Evolutionary conservation across 352 stramenopile species (phyloP).

Genomic region (Pythium myriotylum): DNA sequence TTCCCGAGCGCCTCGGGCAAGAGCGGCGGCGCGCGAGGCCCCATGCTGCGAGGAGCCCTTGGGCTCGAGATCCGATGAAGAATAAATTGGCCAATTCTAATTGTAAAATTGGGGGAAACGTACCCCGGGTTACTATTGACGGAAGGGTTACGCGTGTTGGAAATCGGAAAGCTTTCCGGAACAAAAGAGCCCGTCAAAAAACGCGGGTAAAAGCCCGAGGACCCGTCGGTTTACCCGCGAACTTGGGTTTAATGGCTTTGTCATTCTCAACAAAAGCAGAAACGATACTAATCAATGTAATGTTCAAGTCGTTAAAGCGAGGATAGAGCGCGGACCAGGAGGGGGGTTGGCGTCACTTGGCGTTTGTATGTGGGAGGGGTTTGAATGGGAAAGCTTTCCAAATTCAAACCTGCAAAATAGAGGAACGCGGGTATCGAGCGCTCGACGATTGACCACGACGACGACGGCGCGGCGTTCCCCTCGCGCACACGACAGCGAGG

Average conservation of each 20-base stretch:
- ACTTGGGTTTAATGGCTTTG: constrained; percentile 31
- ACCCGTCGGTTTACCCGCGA: constrained; percentile 42
- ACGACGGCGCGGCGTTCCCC: neutral
- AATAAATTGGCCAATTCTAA: too few species aligned
- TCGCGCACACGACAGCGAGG: neutral
- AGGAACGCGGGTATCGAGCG: constrained; percentile 42
- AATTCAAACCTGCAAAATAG: constrained; percentile 47
- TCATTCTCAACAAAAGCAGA: too few species aligned
- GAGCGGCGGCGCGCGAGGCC: constrained; percentile 35
- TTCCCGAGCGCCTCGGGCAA: constrained; percentile 89
- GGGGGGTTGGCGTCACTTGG: constrained; percentile 30
- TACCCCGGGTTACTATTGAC: too few species aligned
- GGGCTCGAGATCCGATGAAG: constrained; percentile 65
- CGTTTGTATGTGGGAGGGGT: constrained; percentile 28
- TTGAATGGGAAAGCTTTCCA: constrained; percentile 38
- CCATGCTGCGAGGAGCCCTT: constrained; percentile 66
- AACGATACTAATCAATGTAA: too few species aligned
- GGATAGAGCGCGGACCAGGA: constrained; percentile 2
- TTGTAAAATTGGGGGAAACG: neutral
- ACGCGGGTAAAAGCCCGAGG: constrained; percentile 49
- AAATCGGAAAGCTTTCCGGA: neutral
- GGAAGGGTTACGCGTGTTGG: too few species aligned
- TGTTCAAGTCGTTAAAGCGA: constrained; percentile 19
- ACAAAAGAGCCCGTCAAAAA: constrained; percentile 31
- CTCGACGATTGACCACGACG: constrained; percentile 36